Percentiles rank a stretch among this genome's conserved stretches.
These are phyloP conservation scores for Jamesozyma lodderae DNA, from an alignment of 805 yeast genomes.

Conservation along the genomic window DNA sequence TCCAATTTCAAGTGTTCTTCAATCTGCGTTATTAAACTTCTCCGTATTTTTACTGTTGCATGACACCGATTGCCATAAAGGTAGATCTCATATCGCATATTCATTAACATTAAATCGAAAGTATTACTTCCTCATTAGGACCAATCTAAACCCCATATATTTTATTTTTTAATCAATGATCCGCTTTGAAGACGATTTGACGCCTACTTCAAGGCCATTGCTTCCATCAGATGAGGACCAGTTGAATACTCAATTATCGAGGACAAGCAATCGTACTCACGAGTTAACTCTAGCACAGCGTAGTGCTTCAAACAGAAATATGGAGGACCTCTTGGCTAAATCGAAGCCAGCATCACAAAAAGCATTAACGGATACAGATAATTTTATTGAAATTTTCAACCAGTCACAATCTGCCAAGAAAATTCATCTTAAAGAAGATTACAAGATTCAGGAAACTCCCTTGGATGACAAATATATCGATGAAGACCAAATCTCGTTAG, in stretches of 20 bases:
- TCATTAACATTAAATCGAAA: no score
- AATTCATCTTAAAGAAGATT: neutral
- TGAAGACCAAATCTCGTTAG: constrained; percentile 8
- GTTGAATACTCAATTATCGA: constrained; percentile 3
- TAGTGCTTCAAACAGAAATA: constrained; percentile 20
- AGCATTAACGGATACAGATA: constrained; percentile 28
- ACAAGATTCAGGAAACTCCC: neutral
- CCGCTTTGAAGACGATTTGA: neutral
- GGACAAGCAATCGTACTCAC: neutral
- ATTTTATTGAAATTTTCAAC: constrained; percentile 22
- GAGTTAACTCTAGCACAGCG: constrained; percentile 8
- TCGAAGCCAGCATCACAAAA: constrained; percentile 13
- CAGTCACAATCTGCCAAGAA: no score
- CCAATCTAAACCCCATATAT: no score
- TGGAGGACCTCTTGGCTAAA: constrained; percentile 9
- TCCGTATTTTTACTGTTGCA: no score
- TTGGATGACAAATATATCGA: constrained; percentile 5
- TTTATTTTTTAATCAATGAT: no score
- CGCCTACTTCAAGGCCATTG: constrained; percentile 17
- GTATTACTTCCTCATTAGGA: no score
- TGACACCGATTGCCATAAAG: no score
- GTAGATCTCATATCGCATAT: no score
- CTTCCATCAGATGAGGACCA: constrained; percentile 24
- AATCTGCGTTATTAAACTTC: no score
- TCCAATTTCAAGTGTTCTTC: no score